phyloP scores from a whole-genome alignment of 805 yeast genomes.

The Candida ulmi region DNA sequence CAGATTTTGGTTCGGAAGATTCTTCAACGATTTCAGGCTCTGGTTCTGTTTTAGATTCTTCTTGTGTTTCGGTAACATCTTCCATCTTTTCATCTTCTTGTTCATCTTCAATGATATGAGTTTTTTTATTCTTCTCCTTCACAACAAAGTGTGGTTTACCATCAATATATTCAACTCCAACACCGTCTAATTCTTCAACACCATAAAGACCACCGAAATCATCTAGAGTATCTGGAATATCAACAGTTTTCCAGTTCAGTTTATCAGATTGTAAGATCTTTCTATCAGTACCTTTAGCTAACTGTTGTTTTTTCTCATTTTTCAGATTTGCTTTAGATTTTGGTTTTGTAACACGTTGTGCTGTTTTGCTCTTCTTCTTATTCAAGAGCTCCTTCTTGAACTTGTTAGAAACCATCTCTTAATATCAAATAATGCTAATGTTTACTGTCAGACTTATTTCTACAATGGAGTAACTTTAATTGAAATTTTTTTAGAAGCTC shows the following conservation, averaged over 20 bases:
- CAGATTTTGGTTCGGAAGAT: no score
- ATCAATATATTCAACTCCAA: conserved; percentile 66
- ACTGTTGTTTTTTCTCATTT: neutral
- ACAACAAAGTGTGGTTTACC: conserved; percentile 62
- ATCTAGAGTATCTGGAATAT: conserved; percentile 74
- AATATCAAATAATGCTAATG: no score
- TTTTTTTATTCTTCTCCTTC: conserved; percentile 26
- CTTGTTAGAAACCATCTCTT: conserved; percentile 11
- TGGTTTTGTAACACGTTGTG: conserved; percentile 2
- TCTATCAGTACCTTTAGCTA: neutral
- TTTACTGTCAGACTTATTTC: no score
- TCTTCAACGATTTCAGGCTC: no score
- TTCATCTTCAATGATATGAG: conserved; percentile 11
- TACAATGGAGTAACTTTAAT: no score
- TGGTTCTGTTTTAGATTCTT: conserved; percentile 16
- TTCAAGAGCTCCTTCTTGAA: conserved; percentile 5
- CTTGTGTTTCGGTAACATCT: conserved; percentile 6
- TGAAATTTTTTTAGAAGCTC: conserved; percentile 10
- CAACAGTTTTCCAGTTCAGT: conserved; percentile 75
- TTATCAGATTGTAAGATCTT: conserved; percentile 41
- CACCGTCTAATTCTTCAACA: conserved; percentile 91
- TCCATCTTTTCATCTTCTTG: conserved; percentile 19
- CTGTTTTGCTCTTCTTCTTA: conserved; percentile 3
- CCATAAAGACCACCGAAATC: conserved; percentile 92
- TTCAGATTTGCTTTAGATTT: conserved; percentile 1